Percentiles rank a stretch among this genome's conserved stretches.
Conservation (phyloP, 192 early-diverging fungal genomes). For the Chytriomyces sp. region DNA sequence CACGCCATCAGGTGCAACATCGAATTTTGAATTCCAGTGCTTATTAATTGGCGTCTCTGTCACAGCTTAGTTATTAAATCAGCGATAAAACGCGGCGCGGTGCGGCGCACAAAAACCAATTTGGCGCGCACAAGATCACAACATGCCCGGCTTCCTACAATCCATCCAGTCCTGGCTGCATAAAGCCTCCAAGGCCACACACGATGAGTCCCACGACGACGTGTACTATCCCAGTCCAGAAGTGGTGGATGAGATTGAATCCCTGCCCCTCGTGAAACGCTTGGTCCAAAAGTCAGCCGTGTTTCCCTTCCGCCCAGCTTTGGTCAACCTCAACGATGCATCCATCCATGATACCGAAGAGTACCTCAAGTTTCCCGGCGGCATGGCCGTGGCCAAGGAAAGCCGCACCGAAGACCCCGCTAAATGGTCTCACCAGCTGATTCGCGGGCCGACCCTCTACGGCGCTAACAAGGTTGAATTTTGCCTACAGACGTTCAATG, state of each 20-base stretch:
- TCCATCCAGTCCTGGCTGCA: background rate
- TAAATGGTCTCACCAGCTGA: background rate
- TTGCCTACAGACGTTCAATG: background rate
- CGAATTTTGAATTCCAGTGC: too few species aligned
- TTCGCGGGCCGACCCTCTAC: slow-evolving; percentile 21
- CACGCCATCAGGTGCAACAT: too few species aligned
- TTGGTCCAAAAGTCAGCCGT: background rate
- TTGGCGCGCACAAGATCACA: too few species aligned
- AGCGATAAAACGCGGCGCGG: too few species aligned
- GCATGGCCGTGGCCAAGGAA: background rate
- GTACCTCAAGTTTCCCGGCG: background rate
- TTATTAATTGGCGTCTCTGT: too few species aligned
- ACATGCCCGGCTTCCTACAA: background rate
- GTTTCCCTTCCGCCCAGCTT: background rate
- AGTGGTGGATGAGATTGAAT: slow-evolving; percentile 1
- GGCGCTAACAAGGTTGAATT: slow-evolving; percentile 19
- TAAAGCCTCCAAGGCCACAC: background rate
- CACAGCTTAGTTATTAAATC: too few species aligned
- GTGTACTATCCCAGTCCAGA: background rate
- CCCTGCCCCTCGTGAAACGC: background rate
- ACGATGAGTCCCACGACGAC: background rate
- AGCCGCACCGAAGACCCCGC: background rate
- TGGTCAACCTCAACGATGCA: background rate
- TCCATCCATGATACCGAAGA: background rate
- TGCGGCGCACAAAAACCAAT: too few species aligned